Evolutionary conservation across 345 rosid genomes (phyloP).

Genomic region (Streptanthus diversifolius): DNA sequence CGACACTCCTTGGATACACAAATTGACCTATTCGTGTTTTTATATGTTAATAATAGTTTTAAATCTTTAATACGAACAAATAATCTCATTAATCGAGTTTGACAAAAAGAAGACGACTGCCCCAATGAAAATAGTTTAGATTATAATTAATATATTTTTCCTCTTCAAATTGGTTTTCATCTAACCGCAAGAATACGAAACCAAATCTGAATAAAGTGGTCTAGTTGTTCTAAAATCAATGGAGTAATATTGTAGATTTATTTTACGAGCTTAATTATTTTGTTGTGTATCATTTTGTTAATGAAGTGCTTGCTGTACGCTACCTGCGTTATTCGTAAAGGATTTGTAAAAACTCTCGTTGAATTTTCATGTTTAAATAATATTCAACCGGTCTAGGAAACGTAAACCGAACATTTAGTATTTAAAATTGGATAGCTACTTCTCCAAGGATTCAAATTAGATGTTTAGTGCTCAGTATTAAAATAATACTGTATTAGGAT

Average conservation of each 20-base stretch:
- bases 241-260: not conserved
- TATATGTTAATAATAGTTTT: constrained; percentile 7
- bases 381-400: not conserved
- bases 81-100: constrained; percentile 28
- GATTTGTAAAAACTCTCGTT: not conserved
- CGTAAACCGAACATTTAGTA: not conserved
- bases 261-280: not conserved
- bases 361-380: not conserved
- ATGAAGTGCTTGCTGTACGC: not conserved
- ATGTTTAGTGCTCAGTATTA: not conserved
- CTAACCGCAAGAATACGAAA: not conserved
- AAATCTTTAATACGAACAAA: constrained; percentile 18
- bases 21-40: constrained; percentile 31
- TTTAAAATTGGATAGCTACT: not conserved
- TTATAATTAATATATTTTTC: not conserved
- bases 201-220: not conserved
- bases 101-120: constrained; percentile 22
- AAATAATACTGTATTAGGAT: not conserved
- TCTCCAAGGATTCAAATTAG: not conserved
- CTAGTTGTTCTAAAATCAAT: not conserved
- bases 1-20: constrained; percentile 38
- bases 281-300: not conserved
- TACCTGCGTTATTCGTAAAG: not conserved
- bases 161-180: not conserved
- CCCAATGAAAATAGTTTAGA: not conserved